Conservation (phyloP, 2,329 filamentous ascomycete genomes). For the Beauveria sp. region DNA sequence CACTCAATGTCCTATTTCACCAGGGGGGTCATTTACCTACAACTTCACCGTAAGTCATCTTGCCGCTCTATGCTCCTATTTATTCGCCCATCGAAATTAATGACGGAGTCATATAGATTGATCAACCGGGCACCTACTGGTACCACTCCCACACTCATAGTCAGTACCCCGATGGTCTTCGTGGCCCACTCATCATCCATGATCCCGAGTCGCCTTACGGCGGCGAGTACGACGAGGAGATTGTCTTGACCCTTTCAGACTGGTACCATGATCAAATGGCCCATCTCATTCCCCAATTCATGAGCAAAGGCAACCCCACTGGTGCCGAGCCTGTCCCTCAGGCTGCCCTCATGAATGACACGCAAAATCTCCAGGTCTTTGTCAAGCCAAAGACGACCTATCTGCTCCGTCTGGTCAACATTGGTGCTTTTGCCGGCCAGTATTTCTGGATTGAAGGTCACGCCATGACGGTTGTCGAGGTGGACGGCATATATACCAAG, state of each 20-base stretch:
- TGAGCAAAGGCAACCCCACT: slow-evolving; percentile 46
- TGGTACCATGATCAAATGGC: slow-evolving; percentile 59
- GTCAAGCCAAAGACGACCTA: slow-evolving; percentile 65
- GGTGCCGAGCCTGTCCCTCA: slow-evolving; percentile 61
- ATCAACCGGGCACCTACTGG: slow-evolving; percentile 71
- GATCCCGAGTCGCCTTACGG: slow-evolving; percentile 52
- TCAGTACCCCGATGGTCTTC: slow-evolving; percentile 64
- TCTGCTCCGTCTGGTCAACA: slow-evolving; percentile 63
- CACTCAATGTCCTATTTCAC: slow-evolving; percentile 59
- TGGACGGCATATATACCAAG: slow-evolving; percentile 64
- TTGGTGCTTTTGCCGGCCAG: slow-evolving; percentile 62
- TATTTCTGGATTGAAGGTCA: slow-evolving; percentile 63
- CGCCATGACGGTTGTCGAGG: slow-evolving; percentile 61
- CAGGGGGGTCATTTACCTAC: slow-evolving; percentile 59
- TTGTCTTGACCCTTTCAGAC: slow-evolving; percentile 58
- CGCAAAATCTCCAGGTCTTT: slow-evolving; percentile 47
- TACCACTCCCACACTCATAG: slow-evolving; percentile 63
- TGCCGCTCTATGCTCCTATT: too few species aligned
- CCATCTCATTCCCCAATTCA: slow-evolving; percentile 39
- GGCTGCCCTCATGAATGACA: slow-evolving; percentile 64
- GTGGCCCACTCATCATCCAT: slow-evolving; percentile 56
- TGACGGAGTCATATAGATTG: neutral
- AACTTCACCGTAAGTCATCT: slow-evolving; percentile 46
- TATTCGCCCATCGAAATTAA: too few species aligned
- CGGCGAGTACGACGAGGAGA: slow-evolving; percentile 52